Evolutionary conservation across 257 asterid species (phyloP).

Genomic region (Gentiana dahurica): DNA sequence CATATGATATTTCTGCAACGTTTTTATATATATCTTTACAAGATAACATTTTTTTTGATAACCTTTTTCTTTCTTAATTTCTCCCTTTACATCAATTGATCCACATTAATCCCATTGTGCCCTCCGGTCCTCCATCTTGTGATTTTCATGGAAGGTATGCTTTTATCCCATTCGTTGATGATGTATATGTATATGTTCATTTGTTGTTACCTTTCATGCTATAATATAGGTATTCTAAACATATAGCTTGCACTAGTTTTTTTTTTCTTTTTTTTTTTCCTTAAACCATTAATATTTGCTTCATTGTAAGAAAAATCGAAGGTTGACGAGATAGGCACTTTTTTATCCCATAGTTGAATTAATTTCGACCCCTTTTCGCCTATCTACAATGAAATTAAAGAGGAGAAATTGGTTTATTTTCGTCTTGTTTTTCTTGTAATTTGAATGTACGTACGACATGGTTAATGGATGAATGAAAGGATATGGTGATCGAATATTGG

Average conservation of each 20-base stretch:
- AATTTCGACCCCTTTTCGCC: no score
- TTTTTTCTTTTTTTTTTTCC: not conserved
- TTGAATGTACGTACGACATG: not conserved
- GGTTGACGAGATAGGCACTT: no score
- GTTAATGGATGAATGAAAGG: not conserved
- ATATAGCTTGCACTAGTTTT: not conserved
- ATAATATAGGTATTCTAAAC: no score
- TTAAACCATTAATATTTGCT: no score
- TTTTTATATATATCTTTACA: not conserved
- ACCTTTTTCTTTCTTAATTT: not conserved
- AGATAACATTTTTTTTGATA: no score
- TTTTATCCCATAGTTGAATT: no score
- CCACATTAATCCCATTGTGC: constrained; percentile 5
- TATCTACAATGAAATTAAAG: no score
- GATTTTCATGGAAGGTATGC: constrained; percentile 33
- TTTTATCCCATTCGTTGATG: not conserved
- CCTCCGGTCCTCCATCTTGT: not conserved
- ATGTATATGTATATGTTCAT: not conserved
- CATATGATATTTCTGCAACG: constrained; percentile 12
- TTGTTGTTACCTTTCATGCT: not conserved
- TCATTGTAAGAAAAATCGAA: no score
- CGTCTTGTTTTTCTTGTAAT: not conserved
- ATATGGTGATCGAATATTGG: not conserved
- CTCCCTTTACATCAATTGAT: constrained; percentile 3
- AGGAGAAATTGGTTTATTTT: no score